phyloP scores from a whole-genome alignment of 805 yeast species.

The Brettanomyces sp. region DNA sequence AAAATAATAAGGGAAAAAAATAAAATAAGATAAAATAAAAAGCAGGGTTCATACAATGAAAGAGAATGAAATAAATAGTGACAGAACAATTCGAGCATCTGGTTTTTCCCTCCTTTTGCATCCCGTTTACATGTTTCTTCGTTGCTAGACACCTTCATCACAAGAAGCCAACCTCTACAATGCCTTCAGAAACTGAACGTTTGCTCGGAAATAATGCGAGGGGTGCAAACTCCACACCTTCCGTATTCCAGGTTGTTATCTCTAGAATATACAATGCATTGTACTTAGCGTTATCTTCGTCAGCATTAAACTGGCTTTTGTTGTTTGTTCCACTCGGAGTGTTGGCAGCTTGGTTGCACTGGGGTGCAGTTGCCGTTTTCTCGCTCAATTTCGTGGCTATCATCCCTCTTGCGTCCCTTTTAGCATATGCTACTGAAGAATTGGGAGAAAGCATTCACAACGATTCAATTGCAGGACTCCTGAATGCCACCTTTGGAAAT shows the following conservation, averaged over 20 bases:
- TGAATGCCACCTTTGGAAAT: constrained; percentile 96
- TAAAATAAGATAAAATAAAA: too few relatives aligned
- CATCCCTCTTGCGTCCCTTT: constrained; percentile 81
- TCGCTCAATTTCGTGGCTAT: constrained; percentile 79
- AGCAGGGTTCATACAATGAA: too few relatives aligned
- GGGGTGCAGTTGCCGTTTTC: constrained; percentile 51
- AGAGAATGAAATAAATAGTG: too few relatives aligned
- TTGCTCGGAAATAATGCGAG: constrained; percentile 3
- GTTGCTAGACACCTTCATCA: too few relatives aligned
- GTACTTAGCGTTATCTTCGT: constrained; percentile 16
- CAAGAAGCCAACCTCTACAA: not conserved
- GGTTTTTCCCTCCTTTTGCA: too few relatives aligned
- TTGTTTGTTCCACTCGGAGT: constrained; percentile 87
- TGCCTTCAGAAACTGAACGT: constrained; percentile 9
- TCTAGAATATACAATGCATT: constrained; percentile 1
- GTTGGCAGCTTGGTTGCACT: constrained; percentile 50
- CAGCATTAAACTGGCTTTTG: constrained; percentile 65
- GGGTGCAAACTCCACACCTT: not conserved
- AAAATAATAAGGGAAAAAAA: too few relatives aligned
- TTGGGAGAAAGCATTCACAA: constrained; percentile 74
- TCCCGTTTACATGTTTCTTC: too few relatives aligned
- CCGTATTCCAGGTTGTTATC: not conserved
- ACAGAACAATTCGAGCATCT: too few relatives aligned
- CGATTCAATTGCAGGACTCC: constrained; percentile 83
- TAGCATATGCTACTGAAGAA: constrained; percentile 92